Percentiles rank a stretch among this genome's conserved stretches.
Conservation (phyloP, 2,329 filamentous ascomycete species). For the Paraphoma chrysanthemicola region DNA sequence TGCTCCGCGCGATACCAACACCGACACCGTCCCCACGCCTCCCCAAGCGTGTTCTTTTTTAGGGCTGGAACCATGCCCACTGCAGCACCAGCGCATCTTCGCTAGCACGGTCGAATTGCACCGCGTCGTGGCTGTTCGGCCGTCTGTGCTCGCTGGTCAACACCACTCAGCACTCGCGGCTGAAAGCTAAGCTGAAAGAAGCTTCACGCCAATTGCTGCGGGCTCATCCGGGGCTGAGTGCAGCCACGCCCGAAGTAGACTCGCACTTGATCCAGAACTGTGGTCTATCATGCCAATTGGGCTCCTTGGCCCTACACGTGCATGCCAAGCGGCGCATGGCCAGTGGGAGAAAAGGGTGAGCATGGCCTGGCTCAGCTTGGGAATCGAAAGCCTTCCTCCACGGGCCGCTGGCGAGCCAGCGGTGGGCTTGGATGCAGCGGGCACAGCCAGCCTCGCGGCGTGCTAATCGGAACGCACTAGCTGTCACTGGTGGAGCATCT, state of each 20-base stretch:
- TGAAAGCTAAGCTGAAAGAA: constrained; percentile 14
- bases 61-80: constrained; percentile 7
- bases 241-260: constrained; percentile 3
- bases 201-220: constrained; percentile 8
- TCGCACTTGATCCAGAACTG: constrained; percentile 3
- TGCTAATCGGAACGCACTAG: neutral
- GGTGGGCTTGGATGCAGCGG: constrained; percentile 2
- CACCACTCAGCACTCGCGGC: constrained; percentile 8
- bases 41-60: constrained; percentile 11
- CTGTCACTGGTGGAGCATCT: neutral
- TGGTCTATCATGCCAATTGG: constrained; percentile 2
- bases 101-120: constrained; percentile 11
- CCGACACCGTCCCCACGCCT: constrained; percentile 1
- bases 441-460: constrained; percentile 2
- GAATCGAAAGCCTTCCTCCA: neutral
- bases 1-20: neutral
- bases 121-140: constrained; percentile 16
- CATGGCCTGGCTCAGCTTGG: neutral
- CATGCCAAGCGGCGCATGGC: neutral
- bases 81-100: constrained; percentile 8
- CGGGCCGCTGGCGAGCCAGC: constrained; percentile 1
- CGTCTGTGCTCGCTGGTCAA: constrained; percentile 2
- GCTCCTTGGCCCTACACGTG: constrained; percentile 4
- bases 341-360: neutral
- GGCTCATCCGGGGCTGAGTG: constrained; percentile 1